These are phyloP conservation scores for Fusarium pseudograminearum DNA, from an alignment of 2,329 filamentous ascomycete genomes.

Conservation along the genomic window DNA sequence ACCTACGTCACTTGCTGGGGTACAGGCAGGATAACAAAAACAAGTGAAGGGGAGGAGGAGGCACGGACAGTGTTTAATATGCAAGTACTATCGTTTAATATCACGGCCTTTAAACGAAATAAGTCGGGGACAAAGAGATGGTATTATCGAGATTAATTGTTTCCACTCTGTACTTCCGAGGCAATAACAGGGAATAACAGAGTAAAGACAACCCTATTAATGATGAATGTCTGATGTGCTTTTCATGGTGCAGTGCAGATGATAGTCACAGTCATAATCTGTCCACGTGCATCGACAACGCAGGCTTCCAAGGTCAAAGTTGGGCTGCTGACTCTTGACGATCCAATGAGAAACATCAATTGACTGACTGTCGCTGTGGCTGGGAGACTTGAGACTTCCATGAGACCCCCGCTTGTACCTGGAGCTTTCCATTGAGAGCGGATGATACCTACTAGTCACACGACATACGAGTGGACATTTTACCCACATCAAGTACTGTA, in stretches of 20 bases:
- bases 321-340: constrained; percentile 30
- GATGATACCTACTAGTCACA: constrained; percentile 10
- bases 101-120: not conserved
- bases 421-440: constrained; percentile 1
- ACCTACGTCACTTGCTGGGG: constrained; percentile 1
- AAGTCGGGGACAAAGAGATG: not conserved
- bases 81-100: not conserved
- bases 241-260: constrained; percentile 13
- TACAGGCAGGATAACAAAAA: not conserved
- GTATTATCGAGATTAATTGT: not conserved
- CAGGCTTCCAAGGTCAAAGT: constrained; percentile 15
- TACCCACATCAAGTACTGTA: not conserved
- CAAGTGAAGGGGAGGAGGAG: not conserved
- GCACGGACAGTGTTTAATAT: not conserved
- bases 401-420: constrained; percentile 10
- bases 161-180: not conserved
- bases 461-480: constrained; percentile 1
- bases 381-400: not conserved
- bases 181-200: not conserved
- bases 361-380: constrained; percentile 22
- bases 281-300: constrained; percentile 30
- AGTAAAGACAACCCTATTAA: not conserved
- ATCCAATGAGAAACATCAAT: constrained; percentile 34
- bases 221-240: not conserved
- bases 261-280: constrained; percentile 10